phyloP scores from a whole-genome alignment of 2,329 filamentous ascomycete species.

The Thielaviopsis musarum region DNA sequence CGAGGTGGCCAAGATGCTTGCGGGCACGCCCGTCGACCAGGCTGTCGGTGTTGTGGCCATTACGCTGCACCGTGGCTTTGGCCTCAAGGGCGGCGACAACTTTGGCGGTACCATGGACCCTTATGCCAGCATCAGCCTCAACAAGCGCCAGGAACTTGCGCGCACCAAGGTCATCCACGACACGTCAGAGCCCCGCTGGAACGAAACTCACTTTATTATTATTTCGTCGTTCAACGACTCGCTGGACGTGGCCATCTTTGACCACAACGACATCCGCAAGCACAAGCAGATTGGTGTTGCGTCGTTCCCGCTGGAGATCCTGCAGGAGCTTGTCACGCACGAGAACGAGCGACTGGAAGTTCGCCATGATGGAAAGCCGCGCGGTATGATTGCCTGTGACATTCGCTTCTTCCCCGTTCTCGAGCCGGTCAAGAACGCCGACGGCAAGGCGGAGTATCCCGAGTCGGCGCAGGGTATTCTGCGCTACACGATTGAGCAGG shows the following conservation, averaged over 20 bases:
- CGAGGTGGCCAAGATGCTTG: constrained; percentile 95
- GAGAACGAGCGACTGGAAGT: constrained; percentile 80
- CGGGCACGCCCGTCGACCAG: constrained; percentile 84
- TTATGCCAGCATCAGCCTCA: constrained; percentile 72
- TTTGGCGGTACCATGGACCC: constrained; percentile 86
- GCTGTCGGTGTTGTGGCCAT: constrained; percentile 87
- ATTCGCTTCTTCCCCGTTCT: constrained; percentile 92
- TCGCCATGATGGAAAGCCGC: constrained; percentile 64
- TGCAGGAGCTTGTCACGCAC: constrained; percentile 60
- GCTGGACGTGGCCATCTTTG: constrained; percentile 69
- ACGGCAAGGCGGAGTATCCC: constrained; percentile 62
- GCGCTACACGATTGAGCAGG: constrained; percentile 84
- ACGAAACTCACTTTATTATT: constrained; percentile 91
- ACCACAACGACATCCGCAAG: constrained; percentile 92
- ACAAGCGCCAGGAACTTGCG: constrained; percentile 63
- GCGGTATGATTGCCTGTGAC: constrained; percentile 65
- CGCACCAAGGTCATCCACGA: constrained; percentile 80
- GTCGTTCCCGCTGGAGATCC: constrained; percentile 66
- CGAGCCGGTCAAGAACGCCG: constrained; percentile 30
- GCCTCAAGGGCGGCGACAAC: constrained; percentile 88
- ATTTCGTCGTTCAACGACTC: constrained; percentile 80
- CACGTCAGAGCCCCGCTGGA: constrained; percentile 79
- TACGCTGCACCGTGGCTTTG: constrained; percentile 77
- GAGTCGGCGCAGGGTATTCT: constrained; percentile 89
- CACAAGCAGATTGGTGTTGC: constrained; percentile 81